phyloP scores from a whole-genome alignment of 768 basidiomycete species.

The Leucocoprinus leucothites region DNA sequence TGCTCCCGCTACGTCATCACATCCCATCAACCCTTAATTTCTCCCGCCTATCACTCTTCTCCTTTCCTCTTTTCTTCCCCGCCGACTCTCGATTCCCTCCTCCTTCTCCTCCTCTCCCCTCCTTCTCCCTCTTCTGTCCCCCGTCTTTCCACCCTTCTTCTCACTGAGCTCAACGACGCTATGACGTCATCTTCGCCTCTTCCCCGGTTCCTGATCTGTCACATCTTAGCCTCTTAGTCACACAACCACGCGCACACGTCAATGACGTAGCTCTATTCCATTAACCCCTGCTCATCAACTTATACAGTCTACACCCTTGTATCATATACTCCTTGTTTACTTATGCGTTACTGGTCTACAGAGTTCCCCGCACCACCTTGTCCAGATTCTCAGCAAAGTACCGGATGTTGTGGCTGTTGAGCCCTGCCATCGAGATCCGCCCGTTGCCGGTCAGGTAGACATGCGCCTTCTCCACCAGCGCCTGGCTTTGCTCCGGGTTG shows the following conservation, averaged over 20 bases:
- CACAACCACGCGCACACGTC: conserved; percentile 8
- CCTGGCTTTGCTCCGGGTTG: conserved; percentile 59
- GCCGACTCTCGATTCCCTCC: background rate
- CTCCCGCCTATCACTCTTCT: conserved; percentile 4
- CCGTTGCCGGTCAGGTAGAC: conserved; percentile 87
- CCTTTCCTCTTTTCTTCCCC: no score
- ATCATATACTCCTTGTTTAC: background rate
- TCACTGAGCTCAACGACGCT: conserved; percentile 2
- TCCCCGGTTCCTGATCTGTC: conserved; percentile 14
- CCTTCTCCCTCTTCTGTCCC: background rate
- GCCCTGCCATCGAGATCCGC: conserved; percentile 91
- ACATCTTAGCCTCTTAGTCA: conserved; percentile 11
- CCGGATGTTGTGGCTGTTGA: conserved; percentile 76
- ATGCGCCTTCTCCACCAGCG: conserved; percentile 68
- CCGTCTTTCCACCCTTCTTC: background rate
- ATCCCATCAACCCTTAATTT: conserved; percentile 10
- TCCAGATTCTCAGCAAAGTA: conserved; percentile 75
- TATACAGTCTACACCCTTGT: background rate
- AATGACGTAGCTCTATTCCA: conserved; percentile 9
- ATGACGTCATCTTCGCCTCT: conserved; percentile 10
- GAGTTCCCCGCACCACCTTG: conserved; percentile 46
- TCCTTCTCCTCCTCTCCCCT: background rate
- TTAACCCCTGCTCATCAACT: background rate
- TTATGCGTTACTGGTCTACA: conserved; percentile 18
- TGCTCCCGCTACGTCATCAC: conserved; percentile 12